phyloP scores from a whole-genome alignment of 805 yeast species.

The Yarrowia divulgata region DNA sequence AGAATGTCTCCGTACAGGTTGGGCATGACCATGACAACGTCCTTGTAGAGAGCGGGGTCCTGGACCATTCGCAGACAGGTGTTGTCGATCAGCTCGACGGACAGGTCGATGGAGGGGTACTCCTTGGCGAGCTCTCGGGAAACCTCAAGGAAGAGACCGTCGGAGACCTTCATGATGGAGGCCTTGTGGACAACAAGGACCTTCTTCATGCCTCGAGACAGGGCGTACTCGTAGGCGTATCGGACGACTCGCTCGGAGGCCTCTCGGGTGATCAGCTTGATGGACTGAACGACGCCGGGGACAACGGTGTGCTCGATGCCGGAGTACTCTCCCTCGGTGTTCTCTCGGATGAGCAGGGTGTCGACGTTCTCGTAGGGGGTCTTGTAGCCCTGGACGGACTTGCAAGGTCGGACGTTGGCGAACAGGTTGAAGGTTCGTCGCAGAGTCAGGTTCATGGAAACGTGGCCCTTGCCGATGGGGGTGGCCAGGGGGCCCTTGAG shows the following conservation, averaged over 20 bases:
- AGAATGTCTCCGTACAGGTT: conserved; percentile 99
- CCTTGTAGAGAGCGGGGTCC: conserved; percentile 86
- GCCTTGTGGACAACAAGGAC: conserved; percentile 97
- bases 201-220: conserved; percentile 83
- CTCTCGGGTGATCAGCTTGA: conserved; percentile 93
- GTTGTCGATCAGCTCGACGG: conserved; percentile 91
- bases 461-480: conserved; percentile 98
- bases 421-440: conserved; percentile 96
- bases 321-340: conserved; percentile 98
- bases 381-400: conserved; percentile 89
- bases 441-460: conserved; percentile 93
- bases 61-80: conserved; percentile 89
- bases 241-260: conserved; percentile 97
- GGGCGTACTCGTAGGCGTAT: conserved; percentile 97
- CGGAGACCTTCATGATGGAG: conserved; percentile 96
- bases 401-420: conserved; percentile 98
- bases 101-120: conserved; percentile 87
- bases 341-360: conserved; percentile 95
- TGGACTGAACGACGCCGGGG: conserved; percentile 98
- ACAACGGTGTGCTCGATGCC: conserved; percentile 98
- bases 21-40: conserved; percentile 97
- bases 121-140: conserved; percentile 90
- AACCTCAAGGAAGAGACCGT: conserved; percentile 92
- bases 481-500: conserved; percentile 98
- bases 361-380: conserved; percentile 91